Evolutionary conservation across 148 eudicot species (phyloP).

Genomic region (Rhododendron ferrugineum): DNA sequence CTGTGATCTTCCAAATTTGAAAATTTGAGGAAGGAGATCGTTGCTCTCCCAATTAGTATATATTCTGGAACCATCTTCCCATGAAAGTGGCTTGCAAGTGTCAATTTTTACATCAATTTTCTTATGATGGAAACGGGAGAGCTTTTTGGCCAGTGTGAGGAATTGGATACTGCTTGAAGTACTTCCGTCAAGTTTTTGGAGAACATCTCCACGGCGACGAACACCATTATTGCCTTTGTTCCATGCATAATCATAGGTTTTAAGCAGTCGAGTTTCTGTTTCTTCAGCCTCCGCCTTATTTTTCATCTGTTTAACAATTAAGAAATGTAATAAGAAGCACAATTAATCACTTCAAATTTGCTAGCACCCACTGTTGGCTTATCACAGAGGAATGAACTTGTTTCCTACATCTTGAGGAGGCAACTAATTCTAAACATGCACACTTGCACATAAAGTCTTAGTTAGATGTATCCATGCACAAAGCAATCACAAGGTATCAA

Average conservation of each 20-base stretch:
- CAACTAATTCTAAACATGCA: not conserved
- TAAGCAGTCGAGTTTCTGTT: constrained; percentile 59
- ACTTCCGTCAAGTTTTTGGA: constrained; percentile 31
- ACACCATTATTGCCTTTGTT: constrained; percentile 68
- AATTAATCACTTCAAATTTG: not conserved
- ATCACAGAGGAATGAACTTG: not conserved
- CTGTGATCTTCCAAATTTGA: constrained; percentile 54
- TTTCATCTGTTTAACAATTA: constrained; percentile 43
- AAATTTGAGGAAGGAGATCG: constrained; percentile 33
- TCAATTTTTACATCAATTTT: constrained; percentile 50
- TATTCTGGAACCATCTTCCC: constrained; percentile 20
- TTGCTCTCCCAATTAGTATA: constrained; percentile 14
- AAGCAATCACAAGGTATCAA: constrained; percentile 6
- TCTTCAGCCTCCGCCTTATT: constrained; percentile 64
- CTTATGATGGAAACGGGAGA: constrained; percentile 33
- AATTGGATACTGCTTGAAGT: constrained; percentile 14
- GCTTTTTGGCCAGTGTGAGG: constrained; percentile 34
- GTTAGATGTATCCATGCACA: not conserved
- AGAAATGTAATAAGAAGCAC: not conserved
- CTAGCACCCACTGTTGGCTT: not conserved
- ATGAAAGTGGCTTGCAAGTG: constrained; percentile 24
- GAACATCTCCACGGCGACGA: constrained; percentile 48
- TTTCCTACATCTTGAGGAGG: not conserved
- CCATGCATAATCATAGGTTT: constrained; percentile 80
- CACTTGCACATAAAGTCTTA: not conserved